Evolutionary conservation across 306 rosid species (phyloP).

Genomic region (Parietaria judaica): DNA sequence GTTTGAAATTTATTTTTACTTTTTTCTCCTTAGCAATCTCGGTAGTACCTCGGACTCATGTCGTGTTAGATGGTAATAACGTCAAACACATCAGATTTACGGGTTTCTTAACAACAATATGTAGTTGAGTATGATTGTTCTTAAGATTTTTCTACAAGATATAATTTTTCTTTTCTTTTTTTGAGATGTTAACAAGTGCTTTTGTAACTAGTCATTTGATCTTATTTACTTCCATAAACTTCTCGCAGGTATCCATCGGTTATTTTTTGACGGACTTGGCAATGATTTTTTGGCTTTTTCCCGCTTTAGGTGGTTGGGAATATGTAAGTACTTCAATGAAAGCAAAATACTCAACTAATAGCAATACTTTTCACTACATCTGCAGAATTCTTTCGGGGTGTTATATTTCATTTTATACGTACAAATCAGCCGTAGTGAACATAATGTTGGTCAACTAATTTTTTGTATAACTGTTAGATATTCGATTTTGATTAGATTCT

Average conservation of each 20-base stretch:
- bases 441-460: not conserved
- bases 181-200: slow-evolving; percentile 14
- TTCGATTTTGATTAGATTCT: slow-evolving; percentile 40
- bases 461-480: not conserved
- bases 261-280: slow-evolving; percentile 80
- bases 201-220: not conserved
- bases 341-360: slow-evolving; percentile 17
- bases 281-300: slow-evolving; percentile 73
- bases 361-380: not conserved
- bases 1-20: not conserved
- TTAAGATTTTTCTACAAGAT: not conserved
- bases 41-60: too few relatives aligned
- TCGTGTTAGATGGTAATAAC: too few relatives aligned
- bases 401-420: not conserved
- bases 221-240: slow-evolving; percentile 3
- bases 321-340: slow-evolving; percentile 52
- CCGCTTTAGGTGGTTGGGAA: slow-evolving; percentile 83
- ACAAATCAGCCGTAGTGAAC: not conserved
- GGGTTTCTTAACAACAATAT: too few relatives aligned
- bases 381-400: not conserved
- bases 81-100: too few relatives aligned
- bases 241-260: slow-evolving; percentile 69
- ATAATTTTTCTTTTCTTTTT: not conserved
- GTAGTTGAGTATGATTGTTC: too few relatives aligned
- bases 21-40: not conserved